These are phyloP conservation scores for Meyerozyma sp. DNA, from an alignment of 1,139 yeast genomes.

Conservation along the genomic window DNA sequence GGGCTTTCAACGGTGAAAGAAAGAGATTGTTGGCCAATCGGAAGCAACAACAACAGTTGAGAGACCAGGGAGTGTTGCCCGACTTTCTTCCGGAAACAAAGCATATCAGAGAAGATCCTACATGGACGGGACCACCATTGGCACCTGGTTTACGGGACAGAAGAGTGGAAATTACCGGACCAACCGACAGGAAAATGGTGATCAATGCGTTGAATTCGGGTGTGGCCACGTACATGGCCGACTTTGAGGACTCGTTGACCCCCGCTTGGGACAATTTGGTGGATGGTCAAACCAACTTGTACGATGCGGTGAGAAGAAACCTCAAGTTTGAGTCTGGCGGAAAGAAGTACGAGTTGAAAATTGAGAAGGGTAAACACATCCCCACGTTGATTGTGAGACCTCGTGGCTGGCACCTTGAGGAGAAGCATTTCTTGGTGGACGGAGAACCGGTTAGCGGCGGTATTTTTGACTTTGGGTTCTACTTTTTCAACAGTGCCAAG, in stretches of 20 bases:
- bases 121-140: slow-evolving; percentile 76
- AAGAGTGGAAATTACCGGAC: slow-evolving; percentile 85
- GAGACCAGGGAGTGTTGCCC: slow-evolving; percentile 68
- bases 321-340: slow-evolving; percentile 53
- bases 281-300: slow-evolving; percentile 86
- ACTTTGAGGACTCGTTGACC: slow-evolving; percentile 89
- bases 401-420: slow-evolving; percentile 82
- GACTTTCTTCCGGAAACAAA: slow-evolving; percentile 70
- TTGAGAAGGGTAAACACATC: slow-evolving; percentile 47
- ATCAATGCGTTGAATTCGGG: slow-evolving; percentile 86
- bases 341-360: slow-evolving; percentile 57
- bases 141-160: slow-evolving; percentile 76
- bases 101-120: slow-evolving; percentile 63
- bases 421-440: slow-evolving; percentile 66
- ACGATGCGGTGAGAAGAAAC: slow-evolving; percentile 75
- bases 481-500: slow-evolving; percentile 68
- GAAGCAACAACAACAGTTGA: slow-evolving; percentile 50
- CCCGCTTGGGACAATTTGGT: slow-evolving; percentile 93
- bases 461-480: slow-evolving; percentile 71
- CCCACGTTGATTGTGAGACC: slow-evolving; percentile 82
- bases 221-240: slow-evolving; percentile 92
- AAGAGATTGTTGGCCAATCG: slow-evolving; percentile 56
- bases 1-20: slow-evolving; percentile 62
- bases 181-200: slow-evolving; percentile 87
- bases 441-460: slow-evolving; percentile 74